Evolutionary conservation across 495 filamentous ascomycete species (phyloP).

Genomic region (Niebla homalea): DNA sequence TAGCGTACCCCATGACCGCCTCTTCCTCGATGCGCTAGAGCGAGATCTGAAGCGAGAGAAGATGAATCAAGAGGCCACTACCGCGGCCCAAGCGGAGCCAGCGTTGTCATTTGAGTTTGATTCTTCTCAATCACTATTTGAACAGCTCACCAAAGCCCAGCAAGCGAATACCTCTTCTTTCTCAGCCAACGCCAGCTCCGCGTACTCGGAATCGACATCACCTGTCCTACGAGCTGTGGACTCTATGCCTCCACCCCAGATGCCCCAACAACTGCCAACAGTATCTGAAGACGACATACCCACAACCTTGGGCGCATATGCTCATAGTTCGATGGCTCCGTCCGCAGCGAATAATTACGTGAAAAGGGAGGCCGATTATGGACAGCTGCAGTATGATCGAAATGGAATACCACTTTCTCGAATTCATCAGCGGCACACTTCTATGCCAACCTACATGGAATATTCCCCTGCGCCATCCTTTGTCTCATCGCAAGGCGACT

Average conservation of each 20-base stretch:
- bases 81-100: slow-evolving; percentile 88
- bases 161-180: slow-evolving; percentile 96
- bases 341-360: slow-evolving; percentile 53
- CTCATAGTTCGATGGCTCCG: slow-evolving; percentile 46
- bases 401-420: slow-evolving; percentile 75
- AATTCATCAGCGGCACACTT: slow-evolving; percentile 79
- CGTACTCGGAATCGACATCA: slow-evolving; percentile 70
- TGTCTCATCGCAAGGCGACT: slow-evolving; percentile 67
- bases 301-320: slow-evolving; percentile 62
- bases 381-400: slow-evolving; percentile 71
- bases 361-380: slow-evolving; percentile 72
- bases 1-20: slow-evolving; percentile 91
- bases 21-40: slow-evolving; percentile 95
- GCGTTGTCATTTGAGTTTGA: slow-evolving; percentile 98
- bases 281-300: slow-evolving; percentile 57
- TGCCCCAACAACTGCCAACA: slow-evolving; percentile 60
- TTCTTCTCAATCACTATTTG: slow-evolving; percentile 95
- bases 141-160: slow-evolving; percentile 98
- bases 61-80: slow-evolving; percentile 97
- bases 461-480: slow-evolving; percentile 97
- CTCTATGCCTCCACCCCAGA: slow-evolving; percentile 71
- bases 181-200: slow-evolving; percentile 64
- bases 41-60: slow-evolving; percentile 97
- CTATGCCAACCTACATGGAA: slow-evolving; percentile 94
- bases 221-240: slow-evolving; percentile 83